phyloP scores from a whole-genome alignment of 768 basidiomycete genomes.

The Coprinellus micaceus region DNA sequence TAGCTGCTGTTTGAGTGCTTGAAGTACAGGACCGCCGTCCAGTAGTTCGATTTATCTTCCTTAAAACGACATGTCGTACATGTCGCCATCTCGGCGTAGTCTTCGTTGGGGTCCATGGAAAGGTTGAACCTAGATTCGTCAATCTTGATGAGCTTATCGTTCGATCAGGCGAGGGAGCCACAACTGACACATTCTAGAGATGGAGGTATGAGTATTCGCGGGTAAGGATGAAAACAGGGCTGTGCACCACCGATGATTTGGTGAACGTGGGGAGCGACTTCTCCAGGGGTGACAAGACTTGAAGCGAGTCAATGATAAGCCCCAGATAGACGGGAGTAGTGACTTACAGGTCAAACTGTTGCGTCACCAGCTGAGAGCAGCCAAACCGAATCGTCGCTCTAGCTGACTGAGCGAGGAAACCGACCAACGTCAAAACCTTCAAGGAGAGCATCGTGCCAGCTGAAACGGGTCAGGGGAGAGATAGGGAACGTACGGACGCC shows the following conservation, averaged over 20 bases:
- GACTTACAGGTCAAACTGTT: constrained; percentile 10
- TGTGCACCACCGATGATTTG: constrained; percentile 12
- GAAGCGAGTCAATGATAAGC: no score
- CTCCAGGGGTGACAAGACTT: constrained; percentile 7
- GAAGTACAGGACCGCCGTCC: constrained; percentile 12
- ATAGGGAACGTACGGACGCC: no score
- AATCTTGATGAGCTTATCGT: no score
- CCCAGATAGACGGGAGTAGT: neutral
- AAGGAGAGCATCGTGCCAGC: neutral
- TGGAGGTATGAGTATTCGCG: no score
- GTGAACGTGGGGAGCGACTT: constrained; percentile 8
- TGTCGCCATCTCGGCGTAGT: constrained; percentile 6
- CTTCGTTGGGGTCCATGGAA: constrained; percentile 6
- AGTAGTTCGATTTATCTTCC: constrained; percentile 11
- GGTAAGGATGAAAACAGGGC: no score
- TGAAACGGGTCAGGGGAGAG: no score
- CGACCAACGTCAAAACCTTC: neutral
- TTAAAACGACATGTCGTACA: constrained; percentile 10
- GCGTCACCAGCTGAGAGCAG: constrained; percentile 9
- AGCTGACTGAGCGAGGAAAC: neutral
- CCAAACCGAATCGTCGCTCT: constrained; percentile 12
- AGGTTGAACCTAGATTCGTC: constrained; percentile 9
- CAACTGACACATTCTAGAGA: constrained; percentile 9
- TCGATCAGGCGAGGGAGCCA: no score
- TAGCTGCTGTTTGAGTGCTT: constrained; percentile 6